These are phyloP conservation scores for Torrubiellomyces zombiae DNA, from an alignment of 2,329 filamentous ascomycete species.

Conservation along the genomic window DNA sequence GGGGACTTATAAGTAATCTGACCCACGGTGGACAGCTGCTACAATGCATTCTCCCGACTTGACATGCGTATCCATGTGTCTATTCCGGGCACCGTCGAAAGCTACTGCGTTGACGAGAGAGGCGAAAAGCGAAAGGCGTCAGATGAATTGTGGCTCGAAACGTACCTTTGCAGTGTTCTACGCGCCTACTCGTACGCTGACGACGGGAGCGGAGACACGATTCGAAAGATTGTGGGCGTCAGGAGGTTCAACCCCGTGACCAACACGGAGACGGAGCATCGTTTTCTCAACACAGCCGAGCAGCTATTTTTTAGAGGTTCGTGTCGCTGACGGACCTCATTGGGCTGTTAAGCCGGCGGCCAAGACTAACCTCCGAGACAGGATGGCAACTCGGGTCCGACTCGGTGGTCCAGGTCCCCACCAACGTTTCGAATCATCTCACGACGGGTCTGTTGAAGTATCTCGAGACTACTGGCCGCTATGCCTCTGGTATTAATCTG, in stretches of 20 bases:
- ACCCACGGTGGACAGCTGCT: conserved; percentile 41
- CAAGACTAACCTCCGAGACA: too few species aligned
- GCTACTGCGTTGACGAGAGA: conserved; percentile 92
- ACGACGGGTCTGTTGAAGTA: conserved; percentile 89
- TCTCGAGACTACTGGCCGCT: conserved; percentile 86
- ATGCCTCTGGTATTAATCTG: conserved; percentile 87
- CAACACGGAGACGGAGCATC: conserved; percentile 95
- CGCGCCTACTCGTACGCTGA: conserved; percentile 94
- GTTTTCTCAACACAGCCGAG: conserved; percentile 87
- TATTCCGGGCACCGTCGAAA: conserved; percentile 90
- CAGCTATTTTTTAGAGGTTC: conserved; percentile 83
- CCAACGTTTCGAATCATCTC: conserved; percentile 88
- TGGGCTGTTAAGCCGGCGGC: too few species aligned
- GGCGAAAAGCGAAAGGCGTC: conserved; percentile 88
- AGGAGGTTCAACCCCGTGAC: conserved; percentile 94
- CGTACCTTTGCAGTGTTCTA: conserved; percentile 87
- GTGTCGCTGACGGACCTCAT: too few species aligned
- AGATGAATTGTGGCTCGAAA: conserved; percentile 92
- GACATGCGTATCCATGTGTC: conserved; percentile 98
- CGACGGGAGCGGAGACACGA: conserved; percentile 82
- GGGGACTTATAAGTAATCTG: too few species aligned
- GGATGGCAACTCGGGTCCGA: conserved; percentile 94
- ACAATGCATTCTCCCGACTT: conserved; percentile 95
- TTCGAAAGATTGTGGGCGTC: conserved; percentile 95
- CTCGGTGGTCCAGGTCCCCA: conserved; percentile 92